Evolutionary conservation across 371 early-diverging fungal genomes (phyloP).

Genomic region (Mortierella sp.): DNA sequence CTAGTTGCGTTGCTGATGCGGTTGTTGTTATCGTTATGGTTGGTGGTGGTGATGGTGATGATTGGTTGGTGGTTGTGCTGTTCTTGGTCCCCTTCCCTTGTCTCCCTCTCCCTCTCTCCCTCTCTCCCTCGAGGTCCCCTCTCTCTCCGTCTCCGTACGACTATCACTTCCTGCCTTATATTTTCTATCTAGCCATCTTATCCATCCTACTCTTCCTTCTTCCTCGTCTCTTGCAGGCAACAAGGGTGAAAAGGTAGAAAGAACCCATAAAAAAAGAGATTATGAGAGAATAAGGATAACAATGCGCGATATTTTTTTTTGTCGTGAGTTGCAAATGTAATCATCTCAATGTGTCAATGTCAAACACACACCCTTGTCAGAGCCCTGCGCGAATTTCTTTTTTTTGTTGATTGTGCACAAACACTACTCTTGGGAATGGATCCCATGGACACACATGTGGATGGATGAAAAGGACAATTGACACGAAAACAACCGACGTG

Average conservation of each 20-base stretch:
- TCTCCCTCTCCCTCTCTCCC: no score
- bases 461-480: no score
- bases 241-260: not conserved
- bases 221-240: not conserved
- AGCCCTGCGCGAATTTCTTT: not conserved
- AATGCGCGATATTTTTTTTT: conserved; percentile 5
- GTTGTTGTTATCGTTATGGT: no score
- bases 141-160: no score
- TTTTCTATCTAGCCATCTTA: not conserved
- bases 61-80: no score
- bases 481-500: no score
- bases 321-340: not conserved
- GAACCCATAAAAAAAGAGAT: not conserved
- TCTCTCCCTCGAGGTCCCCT: no score
- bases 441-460: not conserved
- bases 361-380: not conserved
- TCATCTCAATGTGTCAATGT: not conserved
- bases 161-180: no score
- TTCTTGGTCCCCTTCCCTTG: no score
- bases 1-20: no score
- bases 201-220: not conserved
- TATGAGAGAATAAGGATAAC: not conserved
- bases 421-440: not conserved
- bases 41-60: no score
- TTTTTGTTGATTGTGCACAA: not conserved